phyloP scores from a whole-genome alignment of 108 stramenopile species.

The Asterionellopsis glacialis region DNA sequence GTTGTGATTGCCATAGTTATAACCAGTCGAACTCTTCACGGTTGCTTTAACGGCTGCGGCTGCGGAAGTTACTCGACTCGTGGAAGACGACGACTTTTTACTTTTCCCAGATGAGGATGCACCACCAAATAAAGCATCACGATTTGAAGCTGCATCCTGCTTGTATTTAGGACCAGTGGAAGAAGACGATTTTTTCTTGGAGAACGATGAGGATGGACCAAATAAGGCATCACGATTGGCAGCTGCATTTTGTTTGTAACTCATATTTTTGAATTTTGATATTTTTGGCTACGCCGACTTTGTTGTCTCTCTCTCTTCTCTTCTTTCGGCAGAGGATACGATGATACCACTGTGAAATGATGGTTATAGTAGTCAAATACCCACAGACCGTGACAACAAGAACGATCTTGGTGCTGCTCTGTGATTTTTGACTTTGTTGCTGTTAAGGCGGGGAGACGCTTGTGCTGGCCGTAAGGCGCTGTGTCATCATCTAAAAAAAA shows the following conservation, averaged over 20 bases:
- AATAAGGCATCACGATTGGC: constrained; percentile 80
- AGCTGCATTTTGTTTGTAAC: constrained; percentile 57
- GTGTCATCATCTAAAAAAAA: too few species aligned
- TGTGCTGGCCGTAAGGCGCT: too few species aligned
- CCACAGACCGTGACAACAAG: too few species aligned
- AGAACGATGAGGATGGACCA: constrained; percentile 32
- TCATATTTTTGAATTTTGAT: too few species aligned
- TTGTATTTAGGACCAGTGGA: constrained; percentile 37
- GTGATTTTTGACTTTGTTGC: too few species aligned
- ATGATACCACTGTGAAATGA: too few species aligned
- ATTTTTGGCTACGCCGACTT: too few species aligned
- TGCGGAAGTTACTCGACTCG: constrained; percentile 7
- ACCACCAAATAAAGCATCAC: constrained; percentile 76
- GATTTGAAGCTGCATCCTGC: constrained; percentile 53
- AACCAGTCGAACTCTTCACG: neutral
- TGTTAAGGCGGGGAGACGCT: too few species aligned
- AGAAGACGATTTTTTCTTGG: neutral
- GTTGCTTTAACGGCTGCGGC: constrained; percentile 5
- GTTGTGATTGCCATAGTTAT: neutral
- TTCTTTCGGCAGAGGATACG: too few species aligned
- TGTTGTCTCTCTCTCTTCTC: too few species aligned
- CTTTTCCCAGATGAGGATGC: constrained; percentile 9
- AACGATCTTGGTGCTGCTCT: too few species aligned
- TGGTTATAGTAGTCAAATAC: too few species aligned
- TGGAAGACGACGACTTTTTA: neutral